phyloP scores from a whole-genome alignment of 768 basidiomycete genomes.

The Gloeopeniophorella convolvens region DNA sequence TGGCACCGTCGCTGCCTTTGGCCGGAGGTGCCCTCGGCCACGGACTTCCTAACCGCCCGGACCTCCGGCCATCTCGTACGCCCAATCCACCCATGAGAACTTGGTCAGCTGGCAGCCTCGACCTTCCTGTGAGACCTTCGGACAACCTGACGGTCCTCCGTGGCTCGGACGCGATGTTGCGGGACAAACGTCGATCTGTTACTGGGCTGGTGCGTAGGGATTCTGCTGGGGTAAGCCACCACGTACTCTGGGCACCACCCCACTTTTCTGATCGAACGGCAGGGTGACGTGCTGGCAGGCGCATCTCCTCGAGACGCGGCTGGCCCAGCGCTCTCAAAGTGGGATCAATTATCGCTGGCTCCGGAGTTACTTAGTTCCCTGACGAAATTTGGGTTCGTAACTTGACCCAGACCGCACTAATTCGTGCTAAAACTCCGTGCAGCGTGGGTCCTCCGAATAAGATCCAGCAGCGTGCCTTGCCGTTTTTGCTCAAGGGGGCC shows the following conservation, averaged over 20 bases:
- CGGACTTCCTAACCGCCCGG: constrained; percentile 58
- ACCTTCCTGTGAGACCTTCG: constrained; percentile 57
- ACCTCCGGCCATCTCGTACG: constrained; percentile 53
- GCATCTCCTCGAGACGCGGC: constrained; percentile 51
- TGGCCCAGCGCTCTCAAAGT: constrained; percentile 85
- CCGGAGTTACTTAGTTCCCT: constrained; percentile 85
- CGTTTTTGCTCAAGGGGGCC: constrained; percentile 87
- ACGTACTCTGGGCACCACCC: constrained; percentile 13
- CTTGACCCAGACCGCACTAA: constrained; percentile 9
- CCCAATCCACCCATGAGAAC: constrained; percentile 72
- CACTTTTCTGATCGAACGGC: constrained; percentile 18
- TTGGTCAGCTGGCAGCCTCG: constrained; percentile 79
- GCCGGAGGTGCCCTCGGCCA: constrained; percentile 44
- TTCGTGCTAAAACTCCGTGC: constrained; percentile 13
- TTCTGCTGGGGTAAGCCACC: constrained; percentile 56
- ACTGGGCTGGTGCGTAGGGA: constrained; percentile 65
- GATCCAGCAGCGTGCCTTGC: constrained; percentile 94
- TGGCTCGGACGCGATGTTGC: constrained; percentile 36
- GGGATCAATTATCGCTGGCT: constrained; percentile 86
- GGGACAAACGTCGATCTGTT: constrained; percentile 75
- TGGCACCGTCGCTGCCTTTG: constrained; percentile 35
- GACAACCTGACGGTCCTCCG: constrained; percentile 31
- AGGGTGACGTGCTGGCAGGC: constrained; percentile 49
- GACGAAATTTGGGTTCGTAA: constrained; percentile 84
- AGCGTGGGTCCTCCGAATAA: constrained; percentile 98